Conservation (phyloP, 805 yeast species). For the Saturnispora sekii region DNA sequence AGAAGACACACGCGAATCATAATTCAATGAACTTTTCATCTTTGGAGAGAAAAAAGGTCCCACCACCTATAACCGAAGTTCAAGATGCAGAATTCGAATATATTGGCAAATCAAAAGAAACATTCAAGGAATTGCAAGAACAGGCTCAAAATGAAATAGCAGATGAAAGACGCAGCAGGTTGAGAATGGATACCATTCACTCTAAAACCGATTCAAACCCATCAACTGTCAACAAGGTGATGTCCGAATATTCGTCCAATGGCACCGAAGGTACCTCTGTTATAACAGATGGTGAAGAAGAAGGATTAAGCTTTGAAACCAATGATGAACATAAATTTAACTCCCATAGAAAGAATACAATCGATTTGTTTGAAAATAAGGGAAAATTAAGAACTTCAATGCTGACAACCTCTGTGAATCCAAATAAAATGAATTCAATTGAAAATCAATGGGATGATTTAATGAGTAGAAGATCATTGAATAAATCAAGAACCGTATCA, state of each 20-base stretch:
- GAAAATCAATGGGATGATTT: background rate
- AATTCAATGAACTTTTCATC: background rate
- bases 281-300: conserved; percentile 9
- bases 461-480: conserved; percentile 8
- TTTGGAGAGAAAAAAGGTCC: conserved; percentile 13
- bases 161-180: conserved; percentile 2
- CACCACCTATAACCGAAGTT: conserved; percentile 24
- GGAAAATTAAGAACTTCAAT: conserved; percentile 29
- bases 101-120: conserved; percentile 23
- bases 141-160: conserved; percentile 21
- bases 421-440: conserved; percentile 5
- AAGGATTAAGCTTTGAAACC: conserved; percentile 2
- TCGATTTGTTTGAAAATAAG: conserved; percentile 29
- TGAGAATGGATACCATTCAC: conserved; percentile 5
- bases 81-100: conserved; percentile 21
- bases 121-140: conserved; percentile 22
- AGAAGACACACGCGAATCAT: conserved; percentile 5
- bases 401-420: conserved; percentile 10
- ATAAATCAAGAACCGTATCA: conserved; percentile 3
- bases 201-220: conserved; percentile 18
- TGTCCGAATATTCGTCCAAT: conserved; percentile 24
- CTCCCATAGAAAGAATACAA: background rate
- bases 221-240: conserved; percentile 19
- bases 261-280: conserved; percentile 25
- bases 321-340: conserved; percentile 3